phyloP scores from a whole-genome alignment of 2,329 filamentous ascomycete genomes.

The Triangularia verruculosa region DNA sequence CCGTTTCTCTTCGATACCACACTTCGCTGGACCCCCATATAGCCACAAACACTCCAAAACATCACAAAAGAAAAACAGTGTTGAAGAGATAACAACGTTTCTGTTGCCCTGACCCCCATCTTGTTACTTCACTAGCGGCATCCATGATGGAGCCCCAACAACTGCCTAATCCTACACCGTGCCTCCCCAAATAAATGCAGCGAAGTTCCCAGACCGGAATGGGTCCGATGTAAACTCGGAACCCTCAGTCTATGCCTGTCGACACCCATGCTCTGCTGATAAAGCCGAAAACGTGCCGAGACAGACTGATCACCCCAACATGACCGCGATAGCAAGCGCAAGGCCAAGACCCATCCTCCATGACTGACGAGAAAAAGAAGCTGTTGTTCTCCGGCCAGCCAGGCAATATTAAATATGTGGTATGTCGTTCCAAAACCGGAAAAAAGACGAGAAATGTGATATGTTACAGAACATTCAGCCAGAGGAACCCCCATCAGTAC shows the following conservation, averaged over 20 bases:
- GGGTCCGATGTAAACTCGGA: too few relatives aligned
- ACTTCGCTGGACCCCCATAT: neutral
- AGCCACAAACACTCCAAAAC: neutral
- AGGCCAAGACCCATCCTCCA: too few relatives aligned
- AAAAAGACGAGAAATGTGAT: neutral
- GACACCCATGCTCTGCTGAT: too few relatives aligned
- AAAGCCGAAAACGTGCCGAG: too few relatives aligned
- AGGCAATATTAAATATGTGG: neutral
- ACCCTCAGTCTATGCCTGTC: too few relatives aligned
- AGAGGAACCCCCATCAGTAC: neutral
- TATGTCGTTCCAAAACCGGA: neutral
- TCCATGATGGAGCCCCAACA: too few relatives aligned
- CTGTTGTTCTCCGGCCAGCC: neutral
- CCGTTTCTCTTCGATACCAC: neutral
- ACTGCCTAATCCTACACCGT: too few relatives aligned
- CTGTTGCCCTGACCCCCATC: neutral
- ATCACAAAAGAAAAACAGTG: neutral
- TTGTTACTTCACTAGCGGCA: too few relatives aligned
- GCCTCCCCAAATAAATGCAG: too few relatives aligned
- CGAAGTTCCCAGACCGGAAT: too few relatives aligned
- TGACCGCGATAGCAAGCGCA: neutral
- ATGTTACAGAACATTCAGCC: neutral
- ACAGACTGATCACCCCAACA: too few relatives aligned
- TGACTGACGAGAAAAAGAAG: neutral
- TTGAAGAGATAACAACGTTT: neutral